Base-by-base conservation (phyloP, 768 basidiomycete genomes). In the Lactarius sanguifluus region DNA sequence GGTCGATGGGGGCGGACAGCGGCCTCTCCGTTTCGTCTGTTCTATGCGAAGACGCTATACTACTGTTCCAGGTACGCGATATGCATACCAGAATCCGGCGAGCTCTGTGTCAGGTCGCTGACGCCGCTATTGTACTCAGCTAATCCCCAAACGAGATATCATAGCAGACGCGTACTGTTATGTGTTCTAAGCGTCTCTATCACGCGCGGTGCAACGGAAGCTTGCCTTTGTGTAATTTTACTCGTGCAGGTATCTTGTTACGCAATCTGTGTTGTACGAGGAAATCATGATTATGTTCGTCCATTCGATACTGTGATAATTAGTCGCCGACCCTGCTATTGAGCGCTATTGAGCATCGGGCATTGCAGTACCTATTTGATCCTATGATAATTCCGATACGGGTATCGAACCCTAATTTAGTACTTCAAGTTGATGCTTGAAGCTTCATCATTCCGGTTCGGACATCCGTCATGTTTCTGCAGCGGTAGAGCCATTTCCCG, bases 91-190 rank as follows among this genome's bases (percentile, higher is more conserved):
- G 30, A 16, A 36, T 28, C 54, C 18, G n/a, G 16, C 1, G 8
- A 5, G 45, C 9, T 47, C 13, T 50, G 47, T 5, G 5, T 23
- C 23, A 50, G n/a, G 23, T 25, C 47, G 23, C 47, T 50, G 47
- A 50, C n/a, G 5, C 47, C 36, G 2, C 36, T 50, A n/a, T 47
- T 47, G 10, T 50, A 12, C 12, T 23, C 47, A 57, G 55, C 30
- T 32, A 18, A 34, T 57, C 30, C 16, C 55, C 18, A 18, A n/a
- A n/a, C 55, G 12, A 34, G 25, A 25, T 38, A 25, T 25, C 6
- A 58, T 58, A 12, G 36, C 57, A n/a, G n/a, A 58, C 12, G 36
- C n/a, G n/a, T 57, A 38, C 34, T 57, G 57, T 15, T 57, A 57
- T 23, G 36, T 58, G 28, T 58, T 58, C n/a, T 58, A 40, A 38